phyloP scores from a whole-genome alignment of 257 asterid genomes.

The Solanum stenotomum region DNA sequence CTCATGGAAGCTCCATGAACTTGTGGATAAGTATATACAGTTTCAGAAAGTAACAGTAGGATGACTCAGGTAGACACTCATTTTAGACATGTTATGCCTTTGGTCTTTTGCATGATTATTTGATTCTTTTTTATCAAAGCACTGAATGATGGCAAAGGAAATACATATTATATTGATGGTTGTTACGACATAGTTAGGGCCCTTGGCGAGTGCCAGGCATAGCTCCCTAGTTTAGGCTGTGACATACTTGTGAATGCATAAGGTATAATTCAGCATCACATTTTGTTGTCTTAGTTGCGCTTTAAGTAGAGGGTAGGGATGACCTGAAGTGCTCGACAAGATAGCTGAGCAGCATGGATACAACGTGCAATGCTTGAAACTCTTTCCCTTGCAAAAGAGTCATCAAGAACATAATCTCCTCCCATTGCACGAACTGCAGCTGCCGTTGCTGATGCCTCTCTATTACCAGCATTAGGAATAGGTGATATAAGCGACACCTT shows the following conservation, averaged over 20 bases:
- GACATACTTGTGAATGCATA: background rate
- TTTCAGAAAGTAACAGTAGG: background rate
- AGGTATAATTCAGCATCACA: background rate
- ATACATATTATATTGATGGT: background rate
- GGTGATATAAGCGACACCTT: conserved; percentile 90
- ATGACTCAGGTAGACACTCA: background rate
- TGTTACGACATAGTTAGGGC: background rate
- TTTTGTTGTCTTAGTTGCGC: background rate
- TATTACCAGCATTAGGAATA: conserved; percentile 92
- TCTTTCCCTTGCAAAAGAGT: conserved; percentile 92
- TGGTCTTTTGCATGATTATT: background rate
- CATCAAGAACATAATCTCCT: conserved; percentile 89
- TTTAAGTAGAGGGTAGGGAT: background rate
- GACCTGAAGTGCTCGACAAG: conserved; percentile 87
- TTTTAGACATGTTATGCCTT: background rate
- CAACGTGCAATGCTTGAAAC: conserved; percentile 90
- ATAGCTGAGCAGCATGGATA: conserved; percentile 79
- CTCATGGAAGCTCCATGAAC: background rate
- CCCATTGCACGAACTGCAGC: conserved; percentile 98
- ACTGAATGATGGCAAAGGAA: background rate
- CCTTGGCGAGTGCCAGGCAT: background rate
- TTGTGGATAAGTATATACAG: background rate
- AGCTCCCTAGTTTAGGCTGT: background rate
- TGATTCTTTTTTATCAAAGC: background rate
- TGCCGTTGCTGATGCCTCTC: conserved; percentile 97